Percentiles rank a stretch among this genome's conserved stretches.
phyloP scores from a whole-genome alignment of 805 yeast genomes.

The Candida chilensis region DNA sequence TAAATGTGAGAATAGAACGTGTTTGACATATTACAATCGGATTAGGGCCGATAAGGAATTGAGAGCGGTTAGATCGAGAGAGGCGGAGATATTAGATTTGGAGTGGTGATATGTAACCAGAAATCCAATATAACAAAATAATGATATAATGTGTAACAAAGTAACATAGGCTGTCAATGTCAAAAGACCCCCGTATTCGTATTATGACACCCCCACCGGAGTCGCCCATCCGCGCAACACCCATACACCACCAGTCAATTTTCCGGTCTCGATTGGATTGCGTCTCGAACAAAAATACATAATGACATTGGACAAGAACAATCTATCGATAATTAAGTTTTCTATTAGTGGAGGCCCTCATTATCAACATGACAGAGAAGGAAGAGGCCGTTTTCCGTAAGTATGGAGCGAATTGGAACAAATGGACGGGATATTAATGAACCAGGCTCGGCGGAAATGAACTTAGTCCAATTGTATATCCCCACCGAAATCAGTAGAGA shows the following conservation, averaged over 20 bases:
- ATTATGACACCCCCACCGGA: too few relatives aligned
- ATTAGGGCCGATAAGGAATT: slow-evolving; percentile 10
- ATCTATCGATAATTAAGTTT: neutral
- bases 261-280: too few relatives aligned
- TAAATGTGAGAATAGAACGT: slow-evolving; percentile 16
- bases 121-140: too few relatives aligned
- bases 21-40: slow-evolving; percentile 15
- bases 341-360: neutral
- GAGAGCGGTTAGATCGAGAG: slow-evolving; percentile 2
- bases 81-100: neutral
- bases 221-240: too few relatives aligned
- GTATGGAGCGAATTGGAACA: slow-evolving; percentile 7
- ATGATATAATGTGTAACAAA: too few relatives aligned
- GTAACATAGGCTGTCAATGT: too few relatives aligned
- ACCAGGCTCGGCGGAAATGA: slow-evolving; percentile 93
- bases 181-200: too few relatives aligned
- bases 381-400: slow-evolving; percentile 39
- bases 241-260: too few relatives aligned
- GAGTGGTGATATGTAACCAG: too few relatives aligned
- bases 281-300: too few relatives aligned
- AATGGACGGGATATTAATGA: neutral
- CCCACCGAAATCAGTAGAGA: slow-evolving; percentile 88
- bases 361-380: slow-evolving; percentile 15
- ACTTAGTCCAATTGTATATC: slow-evolving; percentile 82
- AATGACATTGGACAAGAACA: neutral